phyloP scores from a whole-genome alignment of 2,329 filamentous ascomycete genomes.

The Alternaria brassicicola region DNA sequence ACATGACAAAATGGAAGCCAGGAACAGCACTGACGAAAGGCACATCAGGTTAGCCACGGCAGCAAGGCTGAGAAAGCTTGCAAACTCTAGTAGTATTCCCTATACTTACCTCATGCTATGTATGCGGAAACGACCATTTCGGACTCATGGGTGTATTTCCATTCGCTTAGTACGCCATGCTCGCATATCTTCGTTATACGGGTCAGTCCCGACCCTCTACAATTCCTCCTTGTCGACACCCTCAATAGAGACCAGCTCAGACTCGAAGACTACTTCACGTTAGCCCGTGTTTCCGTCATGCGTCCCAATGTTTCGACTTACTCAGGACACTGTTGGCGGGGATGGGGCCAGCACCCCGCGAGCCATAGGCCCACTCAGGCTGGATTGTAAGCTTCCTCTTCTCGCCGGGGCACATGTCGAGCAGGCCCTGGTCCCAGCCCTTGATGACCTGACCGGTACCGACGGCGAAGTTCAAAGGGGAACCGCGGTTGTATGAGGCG shows the following conservation, averaged over 20 bases:
- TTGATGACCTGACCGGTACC: slow-evolving; percentile 90
- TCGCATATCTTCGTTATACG: neutral
- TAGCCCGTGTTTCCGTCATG: slow-evolving; percentile 14
- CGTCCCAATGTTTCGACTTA: slow-evolving; percentile 49
- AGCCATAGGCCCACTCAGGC: slow-evolving; percentile 83
- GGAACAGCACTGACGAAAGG: neutral
- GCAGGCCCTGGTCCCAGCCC: slow-evolving; percentile 90
- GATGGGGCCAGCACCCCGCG: slow-evolving; percentile 80
- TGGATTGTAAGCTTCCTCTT: slow-evolving; percentile 91
- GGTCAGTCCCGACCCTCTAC: neutral
- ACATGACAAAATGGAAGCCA: neutral
- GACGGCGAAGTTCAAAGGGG: slow-evolving; percentile 79
- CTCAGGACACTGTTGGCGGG: slow-evolving; percentile 80
- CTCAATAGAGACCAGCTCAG: slow-evolving; percentile 82
- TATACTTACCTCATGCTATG: neutral
- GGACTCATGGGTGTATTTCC: neutral
- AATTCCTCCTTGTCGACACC: slow-evolving; percentile 64
- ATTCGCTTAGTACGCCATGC: neutral
- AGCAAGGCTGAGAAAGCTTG: neutral
- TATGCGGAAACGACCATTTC: neutral
- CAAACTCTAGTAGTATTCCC: neutral
- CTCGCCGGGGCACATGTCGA: slow-evolving; percentile 97
- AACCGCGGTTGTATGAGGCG: slow-evolving; percentile 73
- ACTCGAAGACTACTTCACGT: slow-evolving; percentile 75
- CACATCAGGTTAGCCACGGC: neutral